Conservation (phyloP, 805 yeast species). For the Wickerhamiella bombiphila region DNA sequence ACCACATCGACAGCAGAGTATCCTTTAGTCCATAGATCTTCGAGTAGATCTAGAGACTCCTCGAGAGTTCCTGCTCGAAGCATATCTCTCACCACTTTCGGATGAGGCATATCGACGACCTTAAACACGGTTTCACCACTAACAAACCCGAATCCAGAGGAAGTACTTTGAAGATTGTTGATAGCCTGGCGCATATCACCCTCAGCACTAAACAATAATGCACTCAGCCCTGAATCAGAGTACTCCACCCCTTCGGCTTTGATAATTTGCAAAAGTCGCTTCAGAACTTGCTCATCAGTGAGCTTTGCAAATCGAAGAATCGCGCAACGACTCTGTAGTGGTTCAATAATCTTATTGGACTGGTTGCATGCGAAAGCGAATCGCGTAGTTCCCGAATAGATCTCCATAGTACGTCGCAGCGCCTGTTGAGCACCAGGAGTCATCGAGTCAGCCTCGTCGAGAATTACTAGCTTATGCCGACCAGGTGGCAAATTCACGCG, state of each 20-base stretch:
- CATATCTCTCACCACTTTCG: constrained; percentile 64
- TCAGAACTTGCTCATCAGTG: constrained; percentile 71
- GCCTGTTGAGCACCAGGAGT: constrained; percentile 97
- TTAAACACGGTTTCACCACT: constrained; percentile 84
- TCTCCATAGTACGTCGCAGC: constrained; percentile 84
- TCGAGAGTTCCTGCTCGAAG: constrained; percentile 44
- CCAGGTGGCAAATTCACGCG: constrained; percentile 79
- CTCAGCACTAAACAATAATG: constrained; percentile 86
- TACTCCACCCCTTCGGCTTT: constrained; percentile 57
- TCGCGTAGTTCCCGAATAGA: constrained; percentile 87
- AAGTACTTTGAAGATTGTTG: constrained; percentile 85
- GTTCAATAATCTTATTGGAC: constrained; percentile 88
- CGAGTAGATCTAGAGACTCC: constrained; percentile 47
- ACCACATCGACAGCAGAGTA: constrained; percentile 88
- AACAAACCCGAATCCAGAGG: constrained; percentile 86
- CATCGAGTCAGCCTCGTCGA: constrained; percentile 96
- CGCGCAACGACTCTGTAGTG: constrained; percentile 92
- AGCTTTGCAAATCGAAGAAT: constrained; percentile 72
- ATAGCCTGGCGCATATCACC: constrained; percentile 99
- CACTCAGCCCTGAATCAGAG: constrained; percentile 82
- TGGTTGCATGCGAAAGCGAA: constrained; percentile 98
- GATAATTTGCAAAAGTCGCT: constrained; percentile 56
- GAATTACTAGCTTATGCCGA: constrained; percentile 77
- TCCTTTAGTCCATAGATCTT: constrained; percentile 72
- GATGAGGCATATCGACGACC: constrained; percentile 94